A percentile compares a stretch with the other conserved stretches of the same genome.
These are phyloP conservation scores for Leishmania turanica DNA, from an alignment of 208 protist genomes.

Conservation along the genomic window DNA sequence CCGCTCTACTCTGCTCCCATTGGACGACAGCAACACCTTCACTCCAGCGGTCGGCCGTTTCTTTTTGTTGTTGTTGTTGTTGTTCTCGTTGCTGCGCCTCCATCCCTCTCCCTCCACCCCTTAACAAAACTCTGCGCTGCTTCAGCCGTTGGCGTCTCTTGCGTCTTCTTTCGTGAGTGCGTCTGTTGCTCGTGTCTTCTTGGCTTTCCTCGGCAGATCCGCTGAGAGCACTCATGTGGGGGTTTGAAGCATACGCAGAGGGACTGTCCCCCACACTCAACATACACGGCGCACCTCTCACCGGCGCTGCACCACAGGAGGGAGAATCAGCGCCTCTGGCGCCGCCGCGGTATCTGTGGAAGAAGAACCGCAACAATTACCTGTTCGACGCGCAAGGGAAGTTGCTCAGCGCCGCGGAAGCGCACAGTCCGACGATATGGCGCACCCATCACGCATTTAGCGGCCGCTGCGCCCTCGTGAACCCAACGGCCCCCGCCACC, in stretches of 20 bases:
- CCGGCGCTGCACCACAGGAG: neutral
- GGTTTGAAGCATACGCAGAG: slow-evolving; percentile 46
- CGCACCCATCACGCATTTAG: slow-evolving; percentile 79
- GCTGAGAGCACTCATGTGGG: slow-evolving; percentile 28
- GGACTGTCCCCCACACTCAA: slow-evolving; percentile 21
- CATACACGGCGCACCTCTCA: neutral
- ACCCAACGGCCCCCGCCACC: neutral
- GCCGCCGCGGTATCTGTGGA: slow-evolving; percentile 32
- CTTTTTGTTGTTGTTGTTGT: neutral
- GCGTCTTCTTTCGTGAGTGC: neutral
- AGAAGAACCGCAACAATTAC: slow-evolving; percentile 34
- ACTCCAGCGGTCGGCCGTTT: neutral
- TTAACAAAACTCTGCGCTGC: neutral
- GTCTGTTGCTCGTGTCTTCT: neutral
- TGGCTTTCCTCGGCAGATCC: neutral
- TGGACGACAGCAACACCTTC: neutral
- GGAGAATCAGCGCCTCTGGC: slow-evolving; percentile 10
- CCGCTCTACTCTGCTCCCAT: neutral
- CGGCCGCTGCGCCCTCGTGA: slow-evolving; percentile 52
- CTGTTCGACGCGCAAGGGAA: slow-evolving; percentile 36
- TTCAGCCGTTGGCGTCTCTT: no score
- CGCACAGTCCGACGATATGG: slow-evolving; percentile 49
- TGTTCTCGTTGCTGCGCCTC: neutral
- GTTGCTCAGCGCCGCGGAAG: slow-evolving; percentile 31
- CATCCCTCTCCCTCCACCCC: neutral